Conservation (phyloP, 2,329 filamentous ascomycete species). For the Penicillium psychrosexuale region DNA sequence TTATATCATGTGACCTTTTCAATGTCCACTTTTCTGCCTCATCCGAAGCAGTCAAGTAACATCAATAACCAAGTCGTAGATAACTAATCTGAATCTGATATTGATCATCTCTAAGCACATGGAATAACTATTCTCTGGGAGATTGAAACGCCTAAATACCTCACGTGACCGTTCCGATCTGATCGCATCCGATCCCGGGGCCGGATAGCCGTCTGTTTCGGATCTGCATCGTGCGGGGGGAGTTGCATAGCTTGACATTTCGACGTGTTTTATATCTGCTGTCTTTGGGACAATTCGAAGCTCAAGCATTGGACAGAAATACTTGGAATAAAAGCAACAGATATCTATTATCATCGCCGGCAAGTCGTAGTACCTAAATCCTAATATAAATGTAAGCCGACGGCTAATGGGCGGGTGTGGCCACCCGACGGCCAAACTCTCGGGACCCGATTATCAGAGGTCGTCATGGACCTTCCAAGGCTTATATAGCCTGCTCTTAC, state of each 20-base stretch:
- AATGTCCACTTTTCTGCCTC: not conserved
- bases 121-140: not conserved
- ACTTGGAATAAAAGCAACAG: too few species aligned
- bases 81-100: not conserved
- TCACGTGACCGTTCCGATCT: conserved; percentile 4
- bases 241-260: not conserved
- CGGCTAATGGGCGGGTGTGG: not conserved
- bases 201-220: conserved; percentile 1
- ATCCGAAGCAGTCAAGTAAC: not conserved
- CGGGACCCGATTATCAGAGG: conserved; percentile 11
- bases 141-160: not conserved
- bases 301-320: not conserved
- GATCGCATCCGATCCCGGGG: conserved; percentile 1
- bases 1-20: not conserved
- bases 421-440: conserved; percentile 16
- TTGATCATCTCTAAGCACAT: not conserved
- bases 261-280: too few species aligned
- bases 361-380: not conserved
- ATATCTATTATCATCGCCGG: not conserved
- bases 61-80: not conserved
- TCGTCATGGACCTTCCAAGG: not conserved
- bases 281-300: not conserved
- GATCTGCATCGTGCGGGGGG: not conserved
- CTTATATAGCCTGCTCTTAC: conserved; percentile 1
- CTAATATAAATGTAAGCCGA: not conserved